Evolutionary conservation across 2,329 filamentous ascomycete genomes (phyloP).

Genomic region (Aspergillus fructus): DNA sequence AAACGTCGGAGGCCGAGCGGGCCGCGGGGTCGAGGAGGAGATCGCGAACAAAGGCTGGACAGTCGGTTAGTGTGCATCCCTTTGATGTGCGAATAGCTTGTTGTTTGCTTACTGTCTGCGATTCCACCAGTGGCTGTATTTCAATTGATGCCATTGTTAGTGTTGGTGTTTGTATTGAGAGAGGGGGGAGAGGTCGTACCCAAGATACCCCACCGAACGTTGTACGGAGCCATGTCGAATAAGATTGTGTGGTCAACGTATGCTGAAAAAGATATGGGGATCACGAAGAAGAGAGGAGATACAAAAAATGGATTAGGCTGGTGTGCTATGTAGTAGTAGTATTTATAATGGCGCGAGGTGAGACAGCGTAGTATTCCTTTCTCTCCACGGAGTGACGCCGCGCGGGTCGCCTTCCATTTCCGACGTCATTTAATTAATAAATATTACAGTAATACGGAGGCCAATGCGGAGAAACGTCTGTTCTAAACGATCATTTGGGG

Average conservation of each 20-base stretch:
- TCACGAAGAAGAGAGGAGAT: background rate
- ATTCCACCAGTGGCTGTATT: conserved; percentile 46
- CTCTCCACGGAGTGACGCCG: conserved; percentile 18
- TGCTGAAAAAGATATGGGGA: background rate
- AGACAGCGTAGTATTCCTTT: conserved; percentile 2
- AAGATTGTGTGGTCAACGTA: conserved; percentile 1
- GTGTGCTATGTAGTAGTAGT: conserved; percentile 1
- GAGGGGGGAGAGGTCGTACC: conserved; percentile 28
- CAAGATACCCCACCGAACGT: conserved; percentile 46
- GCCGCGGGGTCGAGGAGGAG: conserved; percentile 70
- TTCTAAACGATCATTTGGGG: background rate
- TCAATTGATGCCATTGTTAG: conserved; percentile 14
- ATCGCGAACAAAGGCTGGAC: conserved; percentile 67
- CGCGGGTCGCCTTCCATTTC: conserved; percentile 23
- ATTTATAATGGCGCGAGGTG: background rate
- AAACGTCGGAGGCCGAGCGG: conserved; percentile 69
- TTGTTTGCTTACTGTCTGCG: conserved; percentile 33
- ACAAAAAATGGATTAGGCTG: background rate
- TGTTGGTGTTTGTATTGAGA: conserved; percentile 5
- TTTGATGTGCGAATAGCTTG: background rate
- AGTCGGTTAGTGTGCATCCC: background rate
- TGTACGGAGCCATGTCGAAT: conserved; percentile 32
- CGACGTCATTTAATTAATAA: conserved; percentile 6
- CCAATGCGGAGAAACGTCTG: background rate
- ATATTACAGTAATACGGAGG: background rate